A percentile compares a stretch with the other conserved stretches of the same genome.
phyloP scores from a whole-genome alignment of 176 grass and related monocot species.

The Canna indica region DNA sequence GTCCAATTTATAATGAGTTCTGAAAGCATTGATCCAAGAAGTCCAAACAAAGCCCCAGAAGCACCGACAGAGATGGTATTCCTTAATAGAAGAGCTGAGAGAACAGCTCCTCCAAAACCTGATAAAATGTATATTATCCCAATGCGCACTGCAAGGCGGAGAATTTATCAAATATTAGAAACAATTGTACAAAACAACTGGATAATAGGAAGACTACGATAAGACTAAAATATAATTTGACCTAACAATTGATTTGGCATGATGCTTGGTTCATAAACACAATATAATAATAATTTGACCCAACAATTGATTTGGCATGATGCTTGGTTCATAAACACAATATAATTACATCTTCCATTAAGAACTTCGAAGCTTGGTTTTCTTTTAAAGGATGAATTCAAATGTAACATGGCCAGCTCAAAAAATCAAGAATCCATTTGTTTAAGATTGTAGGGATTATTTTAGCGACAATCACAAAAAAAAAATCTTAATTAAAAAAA shows the following conservation, averaged over 20 bases:
- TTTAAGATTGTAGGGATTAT: no score
- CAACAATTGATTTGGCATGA: background rate
- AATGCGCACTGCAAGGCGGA: conserved; percentile 54
- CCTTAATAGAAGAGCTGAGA: conserved; percentile 67
- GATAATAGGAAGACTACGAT: background rate
- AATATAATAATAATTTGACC: no score
- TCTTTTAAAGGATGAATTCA: no score
- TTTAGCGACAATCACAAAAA: background rate
- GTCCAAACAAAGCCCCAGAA: conserved; percentile 89
- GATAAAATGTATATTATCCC: conserved; percentile 71
- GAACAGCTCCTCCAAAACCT: conserved; percentile 75
- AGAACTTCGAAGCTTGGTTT: no score
- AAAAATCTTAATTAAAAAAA: background rate
- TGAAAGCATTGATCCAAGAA: conserved; percentile 97
- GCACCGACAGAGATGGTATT: conserved; percentile 66
- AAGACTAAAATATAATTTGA: background rate
- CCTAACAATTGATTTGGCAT: background rate
- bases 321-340: no score
- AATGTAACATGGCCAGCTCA: no score
- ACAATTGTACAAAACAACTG: background rate
- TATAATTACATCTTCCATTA: no score
- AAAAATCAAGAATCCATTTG: no score
- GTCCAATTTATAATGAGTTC: conserved; percentile 96
- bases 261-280: no score
- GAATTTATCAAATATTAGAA: background rate